A percentile compares a stretch with the other conserved stretches of the same genome.
These are phyloP conservation scores for Inosperma sp. DNA, from an alignment of 768 basidiomycete species.

Conservation along the genomic window DNA sequence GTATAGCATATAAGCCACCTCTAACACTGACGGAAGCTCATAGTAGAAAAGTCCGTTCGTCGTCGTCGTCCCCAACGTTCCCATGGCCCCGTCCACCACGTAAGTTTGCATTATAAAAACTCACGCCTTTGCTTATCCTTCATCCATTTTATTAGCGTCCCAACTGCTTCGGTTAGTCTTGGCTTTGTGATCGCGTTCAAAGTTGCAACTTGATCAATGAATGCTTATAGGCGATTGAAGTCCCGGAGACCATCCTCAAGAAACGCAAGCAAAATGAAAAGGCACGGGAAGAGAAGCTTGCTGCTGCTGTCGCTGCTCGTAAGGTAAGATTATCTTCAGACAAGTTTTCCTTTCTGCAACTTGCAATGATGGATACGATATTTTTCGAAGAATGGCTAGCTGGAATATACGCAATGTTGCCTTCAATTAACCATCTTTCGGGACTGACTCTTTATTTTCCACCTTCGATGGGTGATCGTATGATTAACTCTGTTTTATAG, in stretches of 20 bases:
- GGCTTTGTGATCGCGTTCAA: conserved; percentile 15
- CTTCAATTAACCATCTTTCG: conserved; percentile 93
- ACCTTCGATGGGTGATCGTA: too few species aligned
- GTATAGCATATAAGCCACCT: conserved; percentile 42
- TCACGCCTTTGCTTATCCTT: conserved; percentile 10
- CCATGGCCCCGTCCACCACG: conserved; percentile 57
- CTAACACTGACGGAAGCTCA: conserved; percentile 21
- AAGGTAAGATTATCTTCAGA: conserved; percentile 59
- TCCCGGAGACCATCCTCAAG: conserved; percentile 99
- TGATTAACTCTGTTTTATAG: conserved; percentile 38
- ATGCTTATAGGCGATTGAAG: conserved; percentile 72
- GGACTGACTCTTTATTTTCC: conserved; percentile 54
- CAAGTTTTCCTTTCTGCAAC: conserved; percentile 9
- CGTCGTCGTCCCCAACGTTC: conserved; percentile 45
- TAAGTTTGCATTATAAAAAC: conserved; percentile 29
- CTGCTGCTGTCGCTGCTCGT: conserved; percentile 75
- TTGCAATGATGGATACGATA: conserved; percentile 74
- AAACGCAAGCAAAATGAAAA: conserved; percentile 98
- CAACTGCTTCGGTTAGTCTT: conserved; percentile 52
- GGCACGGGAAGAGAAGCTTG: conserved; percentile 88
- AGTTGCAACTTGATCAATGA: conserved; percentile 18
- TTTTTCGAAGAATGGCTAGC: conserved; percentile 78
- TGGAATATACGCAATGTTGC: conserved; percentile 55
- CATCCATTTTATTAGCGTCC: conserved; percentile 36
- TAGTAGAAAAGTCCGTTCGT: conserved; percentile 23